Evolutionary conservation across 192 early-diverging fungal species (phyloP).

Genomic region (Backusella westeae): DNA sequence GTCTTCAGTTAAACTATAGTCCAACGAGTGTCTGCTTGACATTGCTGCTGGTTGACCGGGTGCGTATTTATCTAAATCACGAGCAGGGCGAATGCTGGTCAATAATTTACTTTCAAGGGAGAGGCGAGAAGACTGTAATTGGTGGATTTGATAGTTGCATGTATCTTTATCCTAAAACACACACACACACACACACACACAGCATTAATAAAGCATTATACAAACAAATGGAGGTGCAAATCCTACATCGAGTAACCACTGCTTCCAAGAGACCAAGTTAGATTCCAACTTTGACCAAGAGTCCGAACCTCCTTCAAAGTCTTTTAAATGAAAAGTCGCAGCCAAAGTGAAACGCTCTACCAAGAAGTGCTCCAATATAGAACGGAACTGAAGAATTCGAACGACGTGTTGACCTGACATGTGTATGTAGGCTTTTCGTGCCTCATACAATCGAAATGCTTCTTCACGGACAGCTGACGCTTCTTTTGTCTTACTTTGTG

Average conservation of each 20-base stretch:
- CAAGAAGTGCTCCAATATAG: conserved; percentile 40
- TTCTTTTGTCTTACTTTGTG: conserved; percentile 60
- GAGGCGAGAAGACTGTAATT: conserved; percentile 30
- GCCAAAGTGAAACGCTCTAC: conserved; percentile 36
- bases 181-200: neutral
- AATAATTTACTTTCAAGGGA: conserved; percentile 32
- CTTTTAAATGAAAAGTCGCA: conserved; percentile 29
- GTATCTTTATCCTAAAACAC: conserved; percentile 34
- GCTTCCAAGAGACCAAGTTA: conserved; percentile 37
- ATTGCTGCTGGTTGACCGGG: conserved; percentile 4
- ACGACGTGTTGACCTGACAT: conserved; percentile 54
- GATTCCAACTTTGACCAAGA: conserved; percentile 44
- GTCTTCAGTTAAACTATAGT: neutral
- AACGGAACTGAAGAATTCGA: conserved; percentile 50
- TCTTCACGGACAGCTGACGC: conserved; percentile 61
- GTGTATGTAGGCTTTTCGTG: conserved; percentile 60
- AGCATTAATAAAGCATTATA: neutral
- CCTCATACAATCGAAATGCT: conserved; percentile 60
- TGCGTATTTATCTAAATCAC: conserved; percentile 31
- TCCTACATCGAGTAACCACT: conserved; percentile 38
- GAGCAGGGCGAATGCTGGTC: conserved; percentile 16
- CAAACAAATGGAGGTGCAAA: neutral
- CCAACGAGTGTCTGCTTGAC: conserved; percentile 9
- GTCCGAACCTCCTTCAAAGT: conserved; percentile 40
- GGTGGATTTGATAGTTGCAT: conserved; percentile 31